phyloP scores from a whole-genome alignment of 1,284 basidiomycete genomes.

The Ceratobasidium sp. region DNA sequence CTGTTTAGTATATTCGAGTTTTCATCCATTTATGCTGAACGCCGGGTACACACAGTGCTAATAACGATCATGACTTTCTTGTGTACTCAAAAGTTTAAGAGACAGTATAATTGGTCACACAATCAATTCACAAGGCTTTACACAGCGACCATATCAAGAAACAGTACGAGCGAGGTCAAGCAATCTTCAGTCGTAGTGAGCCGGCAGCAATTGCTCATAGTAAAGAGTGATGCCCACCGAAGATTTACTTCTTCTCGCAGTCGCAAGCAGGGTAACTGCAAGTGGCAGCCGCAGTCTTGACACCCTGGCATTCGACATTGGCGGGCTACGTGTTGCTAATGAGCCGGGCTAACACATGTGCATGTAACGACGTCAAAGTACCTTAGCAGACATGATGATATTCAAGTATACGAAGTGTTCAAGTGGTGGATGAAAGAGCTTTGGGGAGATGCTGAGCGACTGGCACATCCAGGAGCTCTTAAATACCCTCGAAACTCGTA shows the following conservation, averaged over 20 bases:
- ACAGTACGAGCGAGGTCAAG: too few relatives aligned
- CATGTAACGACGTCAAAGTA: background rate
- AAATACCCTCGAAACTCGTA: constrained; percentile 1
- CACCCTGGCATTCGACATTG: constrained; percentile 20
- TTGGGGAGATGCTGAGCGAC: background rate
- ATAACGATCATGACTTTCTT: too few relatives aligned
- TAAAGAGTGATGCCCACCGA: too few relatives aligned
- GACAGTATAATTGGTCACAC: too few relatives aligned
- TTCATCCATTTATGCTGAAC: too few relatives aligned
- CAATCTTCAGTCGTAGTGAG: too few relatives aligned
- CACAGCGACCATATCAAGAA: too few relatives aligned
- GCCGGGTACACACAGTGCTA: too few relatives aligned
- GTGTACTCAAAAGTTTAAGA: too few relatives aligned
- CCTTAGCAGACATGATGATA: constrained; percentile 29
- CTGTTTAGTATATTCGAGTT: too few relatives aligned
- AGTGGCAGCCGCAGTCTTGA: constrained; percentile 17
- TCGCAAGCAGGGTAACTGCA: constrained; percentile 35
- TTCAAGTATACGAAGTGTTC: background rate
- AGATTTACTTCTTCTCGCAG: constrained; percentile 8
- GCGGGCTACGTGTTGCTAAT: constrained; percentile 1
- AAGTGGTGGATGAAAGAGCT: constrained; percentile 1
- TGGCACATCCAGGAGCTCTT: background rate
- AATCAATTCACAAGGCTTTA: too few relatives aligned
- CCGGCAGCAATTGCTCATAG: too few relatives aligned
- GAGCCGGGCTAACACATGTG: background rate